Conservation (phyloP, 352 stramenopile species). For the Stramenopiles sp. region DNA sequence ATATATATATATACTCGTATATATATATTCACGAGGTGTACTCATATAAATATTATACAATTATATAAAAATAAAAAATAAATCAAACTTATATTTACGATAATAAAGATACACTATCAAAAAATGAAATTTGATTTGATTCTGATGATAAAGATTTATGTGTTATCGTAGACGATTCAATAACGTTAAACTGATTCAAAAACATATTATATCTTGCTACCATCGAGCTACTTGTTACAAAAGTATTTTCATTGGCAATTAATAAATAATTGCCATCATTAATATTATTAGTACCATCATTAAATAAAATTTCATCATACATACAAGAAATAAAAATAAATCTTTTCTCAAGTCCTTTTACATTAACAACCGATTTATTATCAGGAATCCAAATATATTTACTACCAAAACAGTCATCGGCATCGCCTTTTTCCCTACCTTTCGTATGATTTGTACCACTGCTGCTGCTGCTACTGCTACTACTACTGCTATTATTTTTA, state of each 20-base stretch:
- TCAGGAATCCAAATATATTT: neutral
- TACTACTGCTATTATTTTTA: too few relatives aligned
- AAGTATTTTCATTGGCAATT: neutral
- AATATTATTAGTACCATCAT: neutral
- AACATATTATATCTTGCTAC: neutral
- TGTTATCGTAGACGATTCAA: too few relatives aligned
- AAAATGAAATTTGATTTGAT: neutral
- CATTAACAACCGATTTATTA: neutral
- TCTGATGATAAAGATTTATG: too few relatives aligned
- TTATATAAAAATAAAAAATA: too few relatives aligned
- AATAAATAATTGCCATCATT: neutral
- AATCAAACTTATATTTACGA: too few relatives aligned
- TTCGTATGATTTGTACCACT: too few relatives aligned
- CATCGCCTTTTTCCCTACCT: too few relatives aligned
- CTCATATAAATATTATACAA: too few relatives aligned
- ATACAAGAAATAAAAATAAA: neutral
- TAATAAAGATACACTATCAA: neutral
- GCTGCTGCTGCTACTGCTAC: too few relatives aligned
- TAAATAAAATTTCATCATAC: neutral
- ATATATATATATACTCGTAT: too few relatives aligned
- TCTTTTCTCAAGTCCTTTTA: neutral
- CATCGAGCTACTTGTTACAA: neutral
- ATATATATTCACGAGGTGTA: too few relatives aligned
- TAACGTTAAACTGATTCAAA: neutral
- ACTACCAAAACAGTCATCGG: too few relatives aligned